Base-by-base conservation (phyloP, 805 yeast genomes). In the Candida ipomoeae region DNA sequence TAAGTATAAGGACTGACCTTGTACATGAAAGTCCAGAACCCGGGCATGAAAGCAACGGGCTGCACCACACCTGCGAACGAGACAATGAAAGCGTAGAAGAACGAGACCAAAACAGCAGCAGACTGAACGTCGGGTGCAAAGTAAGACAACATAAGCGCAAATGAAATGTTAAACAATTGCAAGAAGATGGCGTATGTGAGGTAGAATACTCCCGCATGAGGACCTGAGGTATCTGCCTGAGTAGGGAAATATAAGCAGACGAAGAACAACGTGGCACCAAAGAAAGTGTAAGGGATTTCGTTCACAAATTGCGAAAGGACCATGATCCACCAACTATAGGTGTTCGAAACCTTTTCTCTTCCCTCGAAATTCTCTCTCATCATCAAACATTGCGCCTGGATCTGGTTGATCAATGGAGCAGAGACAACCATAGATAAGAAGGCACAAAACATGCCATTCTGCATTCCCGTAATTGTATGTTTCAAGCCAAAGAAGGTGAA, bases 301-400 rank as follows among this genome's bases (percentile, higher is more conserved):
- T 74, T 74, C 17, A 80, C 38, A 53, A 71, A 71, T 58, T 83
- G 83, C 5, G 84, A 65, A 17, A 83, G 45, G 44, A 84, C 60
- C 65, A 86, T 65, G 38, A 78, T 65, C 26, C 82, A 71, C 91
- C 91, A 86, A 59, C 83, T 85, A 70, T 82, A 86, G 38, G 87
- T 86, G 61, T 84, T 85, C 4, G 88, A 82, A 51, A 82, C 78
- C 18, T 81, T 74, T 62, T 86, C 92, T 60, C 92, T 76, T 13
- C 80, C 87, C 64, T 85, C 91, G 60, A 69, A 86, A 38, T 85
- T 63, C 50, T 81, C 85, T 60, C 90, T 76, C 18, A 83, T 73
- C 17, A 68, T 70, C 41, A 80, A 74, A 23, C 84, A 84, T 49
- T 77, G 75, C 20, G 77, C 82, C 60, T 83, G 86, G 48, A 82